Evolutionary conservation across 2,329 filamentous ascomycete genomes (phyloP).

Genomic region (Thelonectria blattea): DNA sequence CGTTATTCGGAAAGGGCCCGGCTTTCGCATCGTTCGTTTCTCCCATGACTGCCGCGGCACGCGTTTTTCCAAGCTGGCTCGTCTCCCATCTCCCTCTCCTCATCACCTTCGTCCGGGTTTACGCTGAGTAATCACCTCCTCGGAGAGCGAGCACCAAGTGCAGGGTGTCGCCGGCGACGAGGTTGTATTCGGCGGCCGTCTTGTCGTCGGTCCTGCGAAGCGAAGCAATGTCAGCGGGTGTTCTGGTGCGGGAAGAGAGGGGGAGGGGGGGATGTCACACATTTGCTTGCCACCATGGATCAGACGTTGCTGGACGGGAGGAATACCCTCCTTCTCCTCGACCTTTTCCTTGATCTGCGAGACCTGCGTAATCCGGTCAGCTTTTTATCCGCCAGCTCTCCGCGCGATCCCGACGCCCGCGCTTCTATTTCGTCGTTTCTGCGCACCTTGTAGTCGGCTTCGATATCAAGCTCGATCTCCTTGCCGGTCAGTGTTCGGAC

Average conservation of each 20-base stretch:
- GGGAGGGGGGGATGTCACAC: constrained; percentile 55
- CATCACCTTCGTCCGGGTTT: constrained; percentile 11
- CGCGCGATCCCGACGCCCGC: background rate
- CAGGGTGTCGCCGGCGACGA: constrained; percentile 90
- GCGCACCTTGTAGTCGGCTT: constrained; percentile 86
- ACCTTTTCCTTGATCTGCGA: constrained; percentile 98
- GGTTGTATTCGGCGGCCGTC: constrained; percentile 85
- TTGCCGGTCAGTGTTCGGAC: constrained; percentile 98
- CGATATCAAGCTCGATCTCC: constrained; percentile 98
- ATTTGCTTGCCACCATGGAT: constrained; percentile 99
- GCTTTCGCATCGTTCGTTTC: background rate
- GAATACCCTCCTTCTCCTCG: constrained; percentile 98
- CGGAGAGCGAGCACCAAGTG: constrained; percentile 94
- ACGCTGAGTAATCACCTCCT: constrained; percentile 62
- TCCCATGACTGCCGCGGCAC: background rate
- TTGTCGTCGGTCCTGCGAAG: constrained; percentile 85
- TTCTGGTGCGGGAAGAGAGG: background rate
- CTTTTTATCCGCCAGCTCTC: no score
- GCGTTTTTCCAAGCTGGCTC: no score
- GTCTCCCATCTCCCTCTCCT: background rate
- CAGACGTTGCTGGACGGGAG: constrained; percentile 92
- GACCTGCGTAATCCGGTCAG: constrained; percentile 62
- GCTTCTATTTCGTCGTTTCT: background rate
- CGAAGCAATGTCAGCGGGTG: background rate
- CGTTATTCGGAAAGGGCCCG: background rate